Evolutionary conservation across 2,329 filamentous ascomycete species (phyloP), one percentile per base, ranked within the genome.

Genomic region (Colletotrichum ledebouriae): DNA sequence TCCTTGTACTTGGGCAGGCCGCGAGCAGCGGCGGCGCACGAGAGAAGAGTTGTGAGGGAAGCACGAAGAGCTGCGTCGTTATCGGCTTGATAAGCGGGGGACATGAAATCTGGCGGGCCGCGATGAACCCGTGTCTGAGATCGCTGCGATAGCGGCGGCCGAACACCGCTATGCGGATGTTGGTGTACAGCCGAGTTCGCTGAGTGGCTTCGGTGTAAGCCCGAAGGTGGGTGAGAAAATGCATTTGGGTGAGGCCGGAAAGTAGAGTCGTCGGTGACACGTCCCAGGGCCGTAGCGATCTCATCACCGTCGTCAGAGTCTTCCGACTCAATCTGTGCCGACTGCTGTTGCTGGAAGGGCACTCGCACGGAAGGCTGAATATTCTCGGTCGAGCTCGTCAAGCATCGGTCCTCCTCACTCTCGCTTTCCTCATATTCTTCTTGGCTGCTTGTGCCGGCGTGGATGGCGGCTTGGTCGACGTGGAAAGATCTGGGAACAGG

Each of bases 401-500:
- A 78, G 11, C 87, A 73, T 13, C 86, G 87, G 74, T 97, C 94
- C 47, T 94, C 94, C 71, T 97, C 94, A 79, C 88, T 97, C 78
- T 97, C 94, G 70, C 92, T 97, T 82, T 97, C 94, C 39, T 97
- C 94, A 75, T 97, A 97, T 81, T 97, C 94, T 73, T 97, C 94
- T 77, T 97, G 94, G 75, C 94, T 97, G 79, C 94, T 97, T 37
- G 85, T 82, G 53, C 81, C 82, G 60, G 79, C 75, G 22, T 81
- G 81, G 42, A 81, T 75, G 34, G 80, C 77, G 25, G 81, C 80
- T 50, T 81, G 80, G 64, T 75, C 75, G 47, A 78, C 73, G 25
- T 82, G 79, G 61, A 79, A 81, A 37, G 75, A 74, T 10, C 72
- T 72, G 6, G 74, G 74, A 70, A 75, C 74, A 34, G 73, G 76